phyloP scores from a whole-genome alignment of 345 rosid genomes.

The Euphorbia peplus region DNA sequence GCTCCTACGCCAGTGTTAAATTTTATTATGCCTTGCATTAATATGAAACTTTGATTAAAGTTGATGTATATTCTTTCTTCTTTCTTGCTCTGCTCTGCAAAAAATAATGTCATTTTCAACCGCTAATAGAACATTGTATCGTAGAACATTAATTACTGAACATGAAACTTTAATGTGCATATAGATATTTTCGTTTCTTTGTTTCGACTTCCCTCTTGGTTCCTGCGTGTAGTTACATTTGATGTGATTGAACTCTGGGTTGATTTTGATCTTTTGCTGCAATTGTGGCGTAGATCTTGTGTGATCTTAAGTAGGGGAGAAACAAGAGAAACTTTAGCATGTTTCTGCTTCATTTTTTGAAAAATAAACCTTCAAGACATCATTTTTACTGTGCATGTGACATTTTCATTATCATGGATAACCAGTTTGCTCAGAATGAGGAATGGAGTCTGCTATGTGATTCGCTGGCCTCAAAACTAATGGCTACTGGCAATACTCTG shows the following conservation, averaged over 20 bases:
- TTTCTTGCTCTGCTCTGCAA: not conserved
- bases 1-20: not conserved
- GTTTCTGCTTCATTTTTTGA: not conserved
- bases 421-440: slow-evolving; percentile 88
- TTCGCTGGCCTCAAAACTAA: slow-evolving; percentile 74
- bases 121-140: not conserved
- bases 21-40: not conserved
- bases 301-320: not conserved
- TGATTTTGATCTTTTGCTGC: not conserved
- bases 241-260: not conserved
- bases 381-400: not conserved
- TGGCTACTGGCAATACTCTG: slow-evolving; percentile 72
- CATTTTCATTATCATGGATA: slow-evolving; percentile 22
- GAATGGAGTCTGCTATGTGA: slow-evolving; percentile 84
- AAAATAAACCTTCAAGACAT: not conserved
- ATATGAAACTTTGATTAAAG: not conserved
- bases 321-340: not conserved
- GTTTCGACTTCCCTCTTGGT: not conserved
- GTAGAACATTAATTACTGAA: not conserved
- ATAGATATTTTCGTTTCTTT: not conserved
- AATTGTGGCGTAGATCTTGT: not conserved
- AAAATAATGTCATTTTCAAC: not conserved
- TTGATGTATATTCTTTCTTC: not conserved
- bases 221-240: not conserved
- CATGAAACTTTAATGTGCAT: not conserved